These are phyloP conservation scores for sweet orange (Citrus sinensis) DNA, from an alignment of 345 rosid genomes.

Conservation along the genomic window DNA sequence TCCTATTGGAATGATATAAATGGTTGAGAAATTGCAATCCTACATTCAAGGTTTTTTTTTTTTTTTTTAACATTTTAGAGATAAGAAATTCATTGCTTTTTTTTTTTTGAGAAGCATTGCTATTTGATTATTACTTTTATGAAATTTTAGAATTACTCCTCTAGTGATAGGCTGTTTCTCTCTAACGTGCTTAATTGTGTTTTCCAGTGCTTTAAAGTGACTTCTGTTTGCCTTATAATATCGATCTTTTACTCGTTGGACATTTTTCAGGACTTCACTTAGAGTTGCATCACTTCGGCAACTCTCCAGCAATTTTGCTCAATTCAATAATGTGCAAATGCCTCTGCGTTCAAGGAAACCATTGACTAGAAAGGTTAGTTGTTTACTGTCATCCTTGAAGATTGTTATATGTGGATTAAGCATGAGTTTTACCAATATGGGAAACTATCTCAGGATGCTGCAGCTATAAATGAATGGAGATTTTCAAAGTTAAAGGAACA, in stretches of 20 bases:
- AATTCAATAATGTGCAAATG: conserved; percentile 73
- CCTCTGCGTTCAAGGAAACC: conserved; percentile 76
- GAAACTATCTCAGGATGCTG: conserved; percentile 67
- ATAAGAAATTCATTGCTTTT: background rate
- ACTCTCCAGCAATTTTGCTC: conserved; percentile 80
- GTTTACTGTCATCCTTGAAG: background rate
- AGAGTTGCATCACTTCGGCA: conserved; percentile 75
- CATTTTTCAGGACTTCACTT: conserved; percentile 56
- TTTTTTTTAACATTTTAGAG: background rate
- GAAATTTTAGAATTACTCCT: background rate
- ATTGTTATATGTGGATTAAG: background rate
- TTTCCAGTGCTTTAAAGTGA: background rate
- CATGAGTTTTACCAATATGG: conserved; percentile 5
- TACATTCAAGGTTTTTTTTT: background rate
- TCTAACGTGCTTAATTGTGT: background rate
- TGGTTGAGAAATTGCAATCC: background rate
- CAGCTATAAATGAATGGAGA: conserved; percentile 87
- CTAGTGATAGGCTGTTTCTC: background rate
- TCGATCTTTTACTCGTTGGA: conserved; percentile 10
- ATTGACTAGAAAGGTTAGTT: conserved; percentile 68
- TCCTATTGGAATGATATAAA: background rate
- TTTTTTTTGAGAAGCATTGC: background rate
- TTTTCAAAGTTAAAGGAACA: conserved; percentile 78
- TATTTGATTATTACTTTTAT: background rate
- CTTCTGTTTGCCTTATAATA: background rate